Evolutionary conservation across 768 basidiomycete genomes (phyloP), one percentile per base, ranked within the genome.

Genomic region (Kwoniella mangroviensis): DNA sequence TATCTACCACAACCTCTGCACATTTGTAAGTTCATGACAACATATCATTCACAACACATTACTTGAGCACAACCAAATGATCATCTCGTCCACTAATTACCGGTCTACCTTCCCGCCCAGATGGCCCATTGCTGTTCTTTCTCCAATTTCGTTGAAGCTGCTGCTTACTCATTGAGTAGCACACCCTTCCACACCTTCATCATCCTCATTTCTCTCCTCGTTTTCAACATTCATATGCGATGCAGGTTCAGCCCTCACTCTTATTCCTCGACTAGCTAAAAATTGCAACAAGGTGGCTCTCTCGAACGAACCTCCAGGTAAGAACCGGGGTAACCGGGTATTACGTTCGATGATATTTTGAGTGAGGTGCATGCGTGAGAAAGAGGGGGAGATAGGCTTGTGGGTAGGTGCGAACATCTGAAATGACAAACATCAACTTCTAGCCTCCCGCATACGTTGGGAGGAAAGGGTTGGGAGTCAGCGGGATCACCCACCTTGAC

Each of bases 401-500:
- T 58, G n/a, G 9, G 69, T 67, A 1, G 73, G 72, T 3, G 65
- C 70, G 65, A 71, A 71, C 52, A 71, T 67, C 70, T 71, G 15
- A 51, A 13, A 42, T 3, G 12, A 56, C 28, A 28, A 28, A 28
- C 6, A 5, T 28, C 28, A 28, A 28, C 28, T 5, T 28, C 28
- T n/a, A n/a, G n/a, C n/a, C 42, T 43, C 42, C 42, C 7, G 6
- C 7, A 43, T 43, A 43, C 13, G 42, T 7, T 52, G 7, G 7
- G 42, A 52, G 13, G 28, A 21, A 5, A 2, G 10, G 12, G 24
- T 17, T 12, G 53, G n/a, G 42, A 63, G 61, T 11, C 21, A 10
- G 22, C 2, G 15, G 11, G 51, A 19, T 49, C 15, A 41, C 75
- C 59, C 61, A 91, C 91, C 86, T 96, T 95, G 57, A 94, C 87